Evolutionary conservation across 176 grass and related monocot genomes (phyloP).

Genomic region (Bonia amplexicaulis): DNA sequence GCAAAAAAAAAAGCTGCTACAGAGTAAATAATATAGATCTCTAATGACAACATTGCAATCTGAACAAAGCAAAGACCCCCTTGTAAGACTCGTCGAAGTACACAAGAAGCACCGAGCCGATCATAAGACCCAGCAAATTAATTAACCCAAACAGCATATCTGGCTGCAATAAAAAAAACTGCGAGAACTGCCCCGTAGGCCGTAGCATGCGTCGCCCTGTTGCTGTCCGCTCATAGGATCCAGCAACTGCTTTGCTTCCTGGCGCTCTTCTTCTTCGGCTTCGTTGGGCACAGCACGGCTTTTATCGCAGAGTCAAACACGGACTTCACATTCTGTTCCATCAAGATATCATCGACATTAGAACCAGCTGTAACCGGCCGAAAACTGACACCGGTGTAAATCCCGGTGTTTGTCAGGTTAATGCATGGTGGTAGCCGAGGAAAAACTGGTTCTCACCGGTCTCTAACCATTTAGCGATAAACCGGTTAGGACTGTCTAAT

Average conservation of each 20-base stretch:
- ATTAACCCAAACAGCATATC: slow-evolving; percentile 1
- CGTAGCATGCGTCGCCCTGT: background rate
- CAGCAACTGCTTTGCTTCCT: slow-evolving; percentile 63
- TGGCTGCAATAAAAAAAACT: background rate
- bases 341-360: background rate
- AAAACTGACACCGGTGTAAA: background rate
- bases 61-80: background rate
- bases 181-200: background rate
- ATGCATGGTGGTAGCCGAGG: background rate
- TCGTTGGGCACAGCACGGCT: slow-evolving; percentile 58
- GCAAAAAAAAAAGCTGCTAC: background rate
- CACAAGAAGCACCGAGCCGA: background rate
- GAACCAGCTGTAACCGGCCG: background rate
- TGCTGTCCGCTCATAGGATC: slow-evolving; percentile 37
- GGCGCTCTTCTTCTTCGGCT: slow-evolving; percentile 61
- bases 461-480: background rate
- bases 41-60: background rate
- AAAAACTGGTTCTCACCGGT: background rate
- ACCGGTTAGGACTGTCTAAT: background rate
- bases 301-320: slow-evolving; percentile 87
- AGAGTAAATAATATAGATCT: background rate
- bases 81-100: background rate
- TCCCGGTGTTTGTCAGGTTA: background rate
- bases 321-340: slow-evolving; percentile 69
- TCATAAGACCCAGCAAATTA: background rate